Evolutionary conservation across 2,329 filamentous ascomycete genomes (phyloP).

Genomic region (Arthrobotrys sinensis): DNA sequence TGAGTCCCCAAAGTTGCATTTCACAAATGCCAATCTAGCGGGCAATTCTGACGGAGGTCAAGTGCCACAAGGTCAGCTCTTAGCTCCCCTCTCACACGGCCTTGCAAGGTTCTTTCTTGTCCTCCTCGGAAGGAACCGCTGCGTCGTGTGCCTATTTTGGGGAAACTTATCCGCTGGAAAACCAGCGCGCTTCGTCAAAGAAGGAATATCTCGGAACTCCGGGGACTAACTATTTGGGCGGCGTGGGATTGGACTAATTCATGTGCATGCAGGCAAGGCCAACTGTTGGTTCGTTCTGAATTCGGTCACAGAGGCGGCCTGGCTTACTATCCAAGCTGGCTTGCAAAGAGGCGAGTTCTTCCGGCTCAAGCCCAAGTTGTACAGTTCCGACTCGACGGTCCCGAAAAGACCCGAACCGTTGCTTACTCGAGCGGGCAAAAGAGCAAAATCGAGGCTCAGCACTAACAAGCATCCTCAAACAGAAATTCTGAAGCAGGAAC

Average conservation of each 20-base stretch:
- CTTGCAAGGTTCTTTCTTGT: constrained; percentile 16
- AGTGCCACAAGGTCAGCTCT: constrained; percentile 28
- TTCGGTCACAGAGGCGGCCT: constrained; percentile 16
- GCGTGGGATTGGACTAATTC: constrained; percentile 10
- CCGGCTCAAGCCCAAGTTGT: background rate
- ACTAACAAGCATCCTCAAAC: constrained; percentile 20
- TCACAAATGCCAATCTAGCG: constrained; percentile 3
- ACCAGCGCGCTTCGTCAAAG: constrained; percentile 1
- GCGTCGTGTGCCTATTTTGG: constrained; percentile 49
- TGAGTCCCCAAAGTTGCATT: background rate
- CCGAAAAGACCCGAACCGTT: constrained; percentile 45
- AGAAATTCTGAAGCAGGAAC: constrained; percentile 16
- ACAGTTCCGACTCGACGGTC: background rate
- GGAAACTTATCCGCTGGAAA: constrained; percentile 21
- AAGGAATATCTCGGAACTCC: constrained; percentile 43
- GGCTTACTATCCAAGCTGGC: constrained; percentile 15
- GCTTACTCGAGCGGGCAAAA: constrained; percentile 23
- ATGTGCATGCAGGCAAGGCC: constrained; percentile 20
- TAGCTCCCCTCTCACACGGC: constrained; percentile 14
- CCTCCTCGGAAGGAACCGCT: constrained; percentile 42
- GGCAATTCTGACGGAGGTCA: constrained; percentile 21
- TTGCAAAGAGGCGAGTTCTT: constrained; percentile 1
- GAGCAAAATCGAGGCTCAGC: constrained; percentile 6
- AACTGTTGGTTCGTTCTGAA: constrained; percentile 4
- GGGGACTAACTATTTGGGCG: background rate